Evolutionary conservation across 2,329 filamentous ascomycete genomes (phyloP), one percentile per base, ranked within the genome.

Genomic region (Cordyceps cateniannulata): DNA sequence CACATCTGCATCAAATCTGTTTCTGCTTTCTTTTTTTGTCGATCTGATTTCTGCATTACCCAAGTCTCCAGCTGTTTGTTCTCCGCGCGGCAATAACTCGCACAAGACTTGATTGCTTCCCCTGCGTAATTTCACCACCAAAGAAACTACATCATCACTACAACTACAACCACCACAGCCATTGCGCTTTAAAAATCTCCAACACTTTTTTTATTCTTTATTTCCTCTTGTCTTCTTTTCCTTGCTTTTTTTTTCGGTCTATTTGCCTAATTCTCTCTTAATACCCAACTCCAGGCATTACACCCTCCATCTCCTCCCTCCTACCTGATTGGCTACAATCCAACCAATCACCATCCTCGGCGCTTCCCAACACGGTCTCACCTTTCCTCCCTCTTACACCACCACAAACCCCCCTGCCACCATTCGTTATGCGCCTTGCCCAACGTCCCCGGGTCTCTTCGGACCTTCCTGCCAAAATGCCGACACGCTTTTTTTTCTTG

Each of bases 341-440:
- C 44, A 29, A 22, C 54, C 54, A 57, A 57, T 57, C 54, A 57
- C 29, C 12, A 16, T 29, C 25, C 40, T 29, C 14, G 27, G 40
- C 53, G 40, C 53, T 56, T 56, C 42, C 53, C 54, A 38, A 48
- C 54, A 48, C 8, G 44, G 54, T 57, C 54, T 57, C 54, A 57
- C 42, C 45, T 25, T 47, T 50, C 45, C 45, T 22, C 45, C 25
- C 47, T n/a, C 18, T 5, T 20, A 1, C 25, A 16, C 7, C 25
- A 29, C 18, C n/a, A n/a, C 9, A 7, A 45, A 20, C 16, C 18
- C 42, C 42, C 42, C 42, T 45, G n/a, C 42, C 42, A 45, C 42
- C n/a, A 45, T 45, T 2, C 42, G 42, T 47, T 22, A 24, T 47
- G 44, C 44, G 25, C 6, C 32, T 12, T 9, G 10, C 32, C 32